Evolutionary conservation across 2,329 filamentous ascomycete genomes (phyloP).

Genomic region (Cucurbitaria berberidis): DNA sequence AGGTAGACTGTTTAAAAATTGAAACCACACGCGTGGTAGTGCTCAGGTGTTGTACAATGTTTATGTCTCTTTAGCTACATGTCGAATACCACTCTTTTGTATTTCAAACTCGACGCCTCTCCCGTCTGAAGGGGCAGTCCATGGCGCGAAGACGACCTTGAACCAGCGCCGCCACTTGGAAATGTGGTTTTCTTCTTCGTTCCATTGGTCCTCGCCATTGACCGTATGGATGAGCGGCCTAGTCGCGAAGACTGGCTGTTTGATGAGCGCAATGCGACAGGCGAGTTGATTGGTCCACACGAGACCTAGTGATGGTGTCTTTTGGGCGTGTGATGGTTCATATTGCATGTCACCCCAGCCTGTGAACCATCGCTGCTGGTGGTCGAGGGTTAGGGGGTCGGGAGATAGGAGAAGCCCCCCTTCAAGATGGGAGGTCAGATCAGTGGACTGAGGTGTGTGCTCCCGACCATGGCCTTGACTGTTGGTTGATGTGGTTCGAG

Average conservation of each 20-base stretch:
- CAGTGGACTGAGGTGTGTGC: slow-evolving; percentile 19
- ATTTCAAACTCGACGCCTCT: slow-evolving; percentile 76
- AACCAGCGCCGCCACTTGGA: slow-evolving; percentile 75
- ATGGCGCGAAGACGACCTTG: slow-evolving; percentile 89
- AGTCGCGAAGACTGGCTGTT: slow-evolving; percentile 62
- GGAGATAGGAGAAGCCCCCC: slow-evolving; percentile 46
- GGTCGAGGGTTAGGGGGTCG: slow-evolving; percentile 74
- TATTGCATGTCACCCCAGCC: slow-evolving; percentile 78
- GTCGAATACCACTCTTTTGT: slow-evolving; percentile 31
- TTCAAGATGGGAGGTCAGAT: slow-evolving; percentile 17
- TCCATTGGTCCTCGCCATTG: slow-evolving; percentile 47
- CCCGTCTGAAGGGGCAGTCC: slow-evolving; percentile 63
- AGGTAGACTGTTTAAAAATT: too few relatives aligned
- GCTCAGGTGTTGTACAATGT: neutral
- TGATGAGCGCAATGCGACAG: slow-evolving; percentile 80
- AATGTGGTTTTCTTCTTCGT: slow-evolving; percentile 53
- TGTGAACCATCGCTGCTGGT: slow-evolving; percentile 94
- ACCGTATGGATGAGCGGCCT: slow-evolving; percentile 32
- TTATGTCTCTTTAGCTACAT: slow-evolving; percentile 23
- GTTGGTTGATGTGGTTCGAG: slow-evolving; percentile 36
- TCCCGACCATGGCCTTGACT: slow-evolving; percentile 31
- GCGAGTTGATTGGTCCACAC: slow-evolving; percentile 92
- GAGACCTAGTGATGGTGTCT: slow-evolving; percentile 85
- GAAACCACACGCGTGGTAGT: too few relatives aligned
- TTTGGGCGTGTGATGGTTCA: slow-evolving; percentile 54